Base-by-base conservation (phyloP, 169 alveolate genomes). In the Plasmodium gallinaceum region DNA sequence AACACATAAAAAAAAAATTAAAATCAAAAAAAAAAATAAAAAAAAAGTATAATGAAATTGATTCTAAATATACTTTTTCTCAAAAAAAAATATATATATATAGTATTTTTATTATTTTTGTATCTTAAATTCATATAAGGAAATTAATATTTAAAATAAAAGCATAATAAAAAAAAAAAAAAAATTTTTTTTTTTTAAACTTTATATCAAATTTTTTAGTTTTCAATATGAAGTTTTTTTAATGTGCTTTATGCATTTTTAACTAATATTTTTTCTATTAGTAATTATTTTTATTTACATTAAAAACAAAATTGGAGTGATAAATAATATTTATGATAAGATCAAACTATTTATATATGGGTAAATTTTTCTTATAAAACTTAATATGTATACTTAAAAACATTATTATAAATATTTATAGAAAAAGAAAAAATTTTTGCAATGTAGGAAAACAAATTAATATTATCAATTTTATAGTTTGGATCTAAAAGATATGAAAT, bases 351-450 rank as follows among this genome's bases (percentile, higher is more conserved):
- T 4, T 4, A 2, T 4, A 32, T 4, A 32, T 32, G 39, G 39
- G 4, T 32, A 32, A 1, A 32, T 32, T 32, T 32, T 32, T 32
- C 4, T 32, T 32, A 32, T 2, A 4, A 32, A 32, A 32, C 39
- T 32, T 32, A n/a, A n/a, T n/a, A 45, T 7, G 46, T n/a, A 7
- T 42, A 65, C 9, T 70, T 64, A 14, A 76, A 76, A 5, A 70
- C 42, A 51, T 76, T 76, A 26, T 48, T 76, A 46, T 64, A 76
- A 5, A 76, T 20, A 26, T 76, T 76, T 20, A 76, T 57, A 46
- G 89, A 76, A 26, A 64, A 51, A 18, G 76, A 42, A 54, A 76
- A 76, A 2, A 58, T 26, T 57, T 22, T n/a, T n/a, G 64, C 76
- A 6, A 76, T 18, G 48, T 72, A 0, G 14, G 76, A 26, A 39